These are phyloP conservation scores for Trypanosoma boissoni DNA, from an alignment of 208 protist genomes.

Conservation along the genomic window DNA sequence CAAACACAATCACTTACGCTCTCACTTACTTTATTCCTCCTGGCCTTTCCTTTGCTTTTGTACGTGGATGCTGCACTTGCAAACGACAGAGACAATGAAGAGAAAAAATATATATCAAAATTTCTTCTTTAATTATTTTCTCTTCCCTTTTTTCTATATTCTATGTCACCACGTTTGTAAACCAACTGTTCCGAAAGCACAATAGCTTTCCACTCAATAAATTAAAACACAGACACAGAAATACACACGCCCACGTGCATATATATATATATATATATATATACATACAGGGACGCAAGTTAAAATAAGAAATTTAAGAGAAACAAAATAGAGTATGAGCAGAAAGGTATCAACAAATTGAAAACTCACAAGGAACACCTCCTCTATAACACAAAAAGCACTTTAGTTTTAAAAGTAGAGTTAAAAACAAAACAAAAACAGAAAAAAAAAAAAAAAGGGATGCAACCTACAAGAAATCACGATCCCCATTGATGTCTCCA, in stretches of 20 bases:
- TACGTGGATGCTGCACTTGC: no score
- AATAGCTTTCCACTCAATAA: no score
- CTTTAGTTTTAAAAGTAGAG: background rate
- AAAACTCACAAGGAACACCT: background rate
- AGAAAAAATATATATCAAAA: no score
- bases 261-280: conserved; percentile 2
- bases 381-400: background rate
- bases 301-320: background rate
- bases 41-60: no score
- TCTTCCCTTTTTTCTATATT: no score
- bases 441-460: conserved; percentile 2
- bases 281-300: background rate
- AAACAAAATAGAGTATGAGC: background rate
- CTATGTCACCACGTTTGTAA: no score
- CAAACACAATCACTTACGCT: background rate
- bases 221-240: background rate
- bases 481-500: background rate
- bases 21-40: background rate
- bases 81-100: no score
- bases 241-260: background rate
- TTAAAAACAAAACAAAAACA: background rate
- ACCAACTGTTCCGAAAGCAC: no score
- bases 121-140: no score
- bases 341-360: background rate
- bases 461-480: background rate